Percentiles rank a stretch among this genome's conserved stretches.
phyloP scores from a whole-genome alignment of 257 asterid species.

The Penstemon newberryi region DNA sequence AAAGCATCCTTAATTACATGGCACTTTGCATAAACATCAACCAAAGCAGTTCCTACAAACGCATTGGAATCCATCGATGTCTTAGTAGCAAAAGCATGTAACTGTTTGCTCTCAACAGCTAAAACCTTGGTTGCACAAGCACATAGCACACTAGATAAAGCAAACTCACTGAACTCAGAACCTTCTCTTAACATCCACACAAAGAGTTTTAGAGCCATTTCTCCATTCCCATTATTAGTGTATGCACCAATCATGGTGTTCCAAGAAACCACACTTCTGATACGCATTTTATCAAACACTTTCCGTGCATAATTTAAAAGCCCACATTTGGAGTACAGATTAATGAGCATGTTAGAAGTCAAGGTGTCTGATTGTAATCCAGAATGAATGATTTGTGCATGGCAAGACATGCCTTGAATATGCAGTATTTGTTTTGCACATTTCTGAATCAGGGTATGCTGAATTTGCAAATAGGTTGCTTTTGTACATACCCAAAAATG shows the following conservation, averaged over 20 bases:
- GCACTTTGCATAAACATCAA: constrained; percentile 86
- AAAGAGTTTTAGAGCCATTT: constrained; percentile 56
- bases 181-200: constrained; percentile 65
- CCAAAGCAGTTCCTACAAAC: constrained; percentile 73
- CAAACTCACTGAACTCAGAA: constrained; percentile 61
- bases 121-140: constrained; percentile 72
- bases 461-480: constrained; percentile 33
- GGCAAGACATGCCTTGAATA: constrained; percentile 56
- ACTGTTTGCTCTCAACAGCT: constrained; percentile 62
- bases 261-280: constrained; percentile 71
- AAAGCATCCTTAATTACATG: constrained; percentile 54
- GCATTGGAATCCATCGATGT: constrained; percentile 49
- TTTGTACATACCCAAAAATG: constrained; percentile 34
- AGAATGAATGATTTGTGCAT: constrained; percentile 50
- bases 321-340: constrained; percentile 67
- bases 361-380: constrained; percentile 52
- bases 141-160: constrained; percentile 70
- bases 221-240: constrained; percentile 51
- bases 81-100: constrained; percentile 74
- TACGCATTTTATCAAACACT: constrained; percentile 75
- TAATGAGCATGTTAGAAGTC: constrained; percentile 77
- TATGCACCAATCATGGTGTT: constrained; percentile 69
- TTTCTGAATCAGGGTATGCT: constrained; percentile 51
- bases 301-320: constrained; percentile 43
- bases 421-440: constrained; percentile 52